Evolutionary conservation across 2,329 filamentous ascomycete species (phyloP), one percentile per base, ranked within the genome.

Genomic region (Cytospora piceicola): DNA sequence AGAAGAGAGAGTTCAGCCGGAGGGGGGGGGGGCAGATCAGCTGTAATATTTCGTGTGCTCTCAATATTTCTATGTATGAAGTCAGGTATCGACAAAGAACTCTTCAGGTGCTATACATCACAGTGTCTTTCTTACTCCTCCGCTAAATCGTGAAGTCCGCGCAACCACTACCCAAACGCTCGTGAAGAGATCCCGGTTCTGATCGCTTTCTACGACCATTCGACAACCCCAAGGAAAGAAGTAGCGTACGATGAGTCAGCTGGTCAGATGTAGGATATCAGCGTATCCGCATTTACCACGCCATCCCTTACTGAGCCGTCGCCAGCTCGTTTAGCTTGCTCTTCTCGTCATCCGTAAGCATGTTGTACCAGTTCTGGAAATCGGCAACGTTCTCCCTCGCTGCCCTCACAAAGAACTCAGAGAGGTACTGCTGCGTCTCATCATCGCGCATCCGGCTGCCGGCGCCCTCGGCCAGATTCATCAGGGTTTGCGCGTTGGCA

Each of bases 341-440:
- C 75, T 85, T 83, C 74, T 88, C 85, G 27, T 84, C 82, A 5
- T 82, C 81, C n/a, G 77, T 81, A 53, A 88, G 74, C 76, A 83
- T 77, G 64, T 76, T 79, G 72, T 85, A 88, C 84, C 85, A 87
- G 20, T 82, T 77, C 71, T 82, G 80, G 76, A 88, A 88, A 64
- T 79, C 81, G 60, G 82, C 82, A 54, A 83, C 77, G 70, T 88
- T 84, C 66, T 87, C 85, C n/a, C 78, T 80, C 14, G 82, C 84
- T 12, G 83, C 84, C 15, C 76, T 74, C 58, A 89, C 76, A 79
- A 97, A 97, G 79, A 96, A 97, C 17, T 94, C 88, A 1, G 88
- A 84, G 56, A 98, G 81, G 76, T 93, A 97, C 4, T 85, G 86
- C 75, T 96, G 92, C 9, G 94, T 97, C 82, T 97, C 93, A 74